Conservation (phyloP, 257 asterid genomes). For the Nicotiana otophora region DNA sequence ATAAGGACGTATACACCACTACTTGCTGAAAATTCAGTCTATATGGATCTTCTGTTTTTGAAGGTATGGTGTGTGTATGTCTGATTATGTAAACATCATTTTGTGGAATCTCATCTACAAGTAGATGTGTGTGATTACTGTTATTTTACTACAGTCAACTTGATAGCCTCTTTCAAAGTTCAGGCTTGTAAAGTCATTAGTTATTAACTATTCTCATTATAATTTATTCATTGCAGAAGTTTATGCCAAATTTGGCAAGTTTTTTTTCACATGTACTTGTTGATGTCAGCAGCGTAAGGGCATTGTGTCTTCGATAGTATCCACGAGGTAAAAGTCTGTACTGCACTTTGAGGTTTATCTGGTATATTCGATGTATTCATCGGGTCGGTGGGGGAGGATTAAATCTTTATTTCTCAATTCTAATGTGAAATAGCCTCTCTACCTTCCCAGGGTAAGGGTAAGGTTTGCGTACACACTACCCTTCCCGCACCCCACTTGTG, state of each 20-base stretch:
- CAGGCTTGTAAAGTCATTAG: not conserved
- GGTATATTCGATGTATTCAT: not conserved
- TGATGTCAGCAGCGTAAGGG: constrained; percentile 89
- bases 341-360: not conserved
- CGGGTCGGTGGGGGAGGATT: not conserved
- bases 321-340: constrained; percentile 57
- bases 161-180: not conserved
- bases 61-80: constrained; percentile 47
- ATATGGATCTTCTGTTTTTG: constrained; percentile 67
- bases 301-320: constrained; percentile 83
- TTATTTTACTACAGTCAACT: not conserved
- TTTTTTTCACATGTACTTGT: constrained; percentile 84
- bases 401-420: not conserved
- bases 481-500: no score
- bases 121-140: not conserved
- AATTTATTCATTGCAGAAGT: constrained; percentile 48
- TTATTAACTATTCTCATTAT: not conserved
- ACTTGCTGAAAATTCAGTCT: constrained; percentile 90
- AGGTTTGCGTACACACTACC: no score
- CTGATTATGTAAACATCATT: not conserved
- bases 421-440: no score
- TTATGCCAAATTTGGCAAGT: constrained; percentile 92
- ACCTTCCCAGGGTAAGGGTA: no score
- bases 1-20: constrained; percentile 57
- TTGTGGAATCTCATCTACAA: not conserved